Evolutionary conservation across 768 basidiomycete species (phyloP).

Genomic region (Termitomyces sp.): DNA sequence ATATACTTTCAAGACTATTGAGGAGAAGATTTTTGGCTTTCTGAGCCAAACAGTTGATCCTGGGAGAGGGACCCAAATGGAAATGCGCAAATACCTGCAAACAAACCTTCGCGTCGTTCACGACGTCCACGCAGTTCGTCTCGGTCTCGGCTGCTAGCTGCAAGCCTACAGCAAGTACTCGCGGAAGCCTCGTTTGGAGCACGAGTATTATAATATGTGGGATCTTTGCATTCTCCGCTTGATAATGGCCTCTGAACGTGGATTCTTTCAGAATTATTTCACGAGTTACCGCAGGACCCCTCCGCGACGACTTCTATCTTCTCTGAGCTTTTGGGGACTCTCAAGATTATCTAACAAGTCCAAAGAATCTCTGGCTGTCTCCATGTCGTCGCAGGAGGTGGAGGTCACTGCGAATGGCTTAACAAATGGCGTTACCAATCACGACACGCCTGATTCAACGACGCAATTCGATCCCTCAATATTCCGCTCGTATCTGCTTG

Average conservation of each 20-base stretch:
- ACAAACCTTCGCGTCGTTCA: conserved; percentile 1
- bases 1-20: not conserved
- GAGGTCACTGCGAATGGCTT: conserved; percentile 20
- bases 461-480: conserved; percentile 59
- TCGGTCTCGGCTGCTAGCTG: not conserved
- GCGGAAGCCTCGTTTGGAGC: not conserved
- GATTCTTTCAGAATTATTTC: conserved; percentile 22
- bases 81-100: not conserved
- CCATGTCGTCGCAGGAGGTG: conserved; percentile 17
- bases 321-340: conserved; percentile 13
- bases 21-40: not conserved
- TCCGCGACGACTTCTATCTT: conserved; percentile 16
- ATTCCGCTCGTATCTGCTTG: conserved; percentile 66
- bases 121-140: not conserved
- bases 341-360: conserved; percentile 9
- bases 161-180: not conserved
- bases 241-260: conserved; percentile 16
- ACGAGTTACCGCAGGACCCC: conserved; percentile 20
- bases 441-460: conserved; percentile 20
- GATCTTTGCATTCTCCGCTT: conserved; percentile 1
- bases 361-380: conserved; percentile 7
- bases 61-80: not conserved
- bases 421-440: conserved; percentile 21
- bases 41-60: not conserved
- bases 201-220: conserved; percentile 7